Evolutionary conservation across 208 protist genomes (phyloP), one percentile per base, ranked within the genome.

Genomic region (Trypanosoma caninum): DNA sequence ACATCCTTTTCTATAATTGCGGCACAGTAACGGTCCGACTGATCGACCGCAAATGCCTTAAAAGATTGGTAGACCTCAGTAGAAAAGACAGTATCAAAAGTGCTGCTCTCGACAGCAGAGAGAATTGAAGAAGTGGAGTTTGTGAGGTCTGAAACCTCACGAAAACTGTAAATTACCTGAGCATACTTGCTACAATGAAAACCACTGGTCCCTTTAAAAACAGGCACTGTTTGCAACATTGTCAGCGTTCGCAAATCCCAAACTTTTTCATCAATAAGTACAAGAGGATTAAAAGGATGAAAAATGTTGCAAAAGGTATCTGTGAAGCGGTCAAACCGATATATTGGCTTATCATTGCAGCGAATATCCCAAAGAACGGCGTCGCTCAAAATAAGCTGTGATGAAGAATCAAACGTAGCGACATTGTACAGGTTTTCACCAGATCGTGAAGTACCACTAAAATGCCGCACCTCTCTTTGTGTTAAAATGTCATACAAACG

Each of bases 311-410:
- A 78, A 63, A 91, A 91, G 0, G 80, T 86, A 53, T 91, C 79
- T 2, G 85, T 91, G 61, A 95, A 87, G 47, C 85, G 77, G 59
- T 95, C 89, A 65, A 95, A 95, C 42, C 85, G 78, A 53, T 84
- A 88, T 52, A 93, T 71, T 11, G 89, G 84, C 42, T 76, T 77
- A 25, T 84, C 71, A 52, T 72, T 69, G 28, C 73, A 82, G 0
- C 89, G 76, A 67, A 88, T 56, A 66, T 95, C 89, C 86, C 89
- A 95, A 42, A 95, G 52, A 54, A 93, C 74, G 3, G 85, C 85
- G 59, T 95, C 89, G 52, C 86, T 84, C n/a, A 95, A 47, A 30
- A 95, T 72, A 30, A 95, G 77, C 25, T 78, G 72, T 31, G 82
- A 86, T 22, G 74, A 71, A 16, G 50, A n/a, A 64, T 95, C 80